These are phyloP conservation scores for Kuraishia hungarica DNA, from an alignment of 805 yeast genomes.

Conservation along the genomic window DNA sequence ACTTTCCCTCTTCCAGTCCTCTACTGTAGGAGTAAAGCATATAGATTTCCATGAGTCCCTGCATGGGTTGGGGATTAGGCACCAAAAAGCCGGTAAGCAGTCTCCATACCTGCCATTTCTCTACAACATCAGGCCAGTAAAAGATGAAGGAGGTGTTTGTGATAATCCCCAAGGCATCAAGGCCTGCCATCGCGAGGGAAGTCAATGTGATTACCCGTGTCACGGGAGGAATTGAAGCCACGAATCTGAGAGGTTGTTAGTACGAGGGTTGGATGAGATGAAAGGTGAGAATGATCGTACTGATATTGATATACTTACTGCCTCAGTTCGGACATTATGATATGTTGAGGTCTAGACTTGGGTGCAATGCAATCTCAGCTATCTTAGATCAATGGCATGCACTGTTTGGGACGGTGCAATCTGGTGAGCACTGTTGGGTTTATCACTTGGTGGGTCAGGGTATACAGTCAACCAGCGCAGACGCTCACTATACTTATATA, in stretches of 20 bases:
- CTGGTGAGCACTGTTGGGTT: too few species aligned
- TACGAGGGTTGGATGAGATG: background rate
- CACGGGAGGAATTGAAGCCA: constrained; percentile 47
- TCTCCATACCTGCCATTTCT: constrained; percentile 34
- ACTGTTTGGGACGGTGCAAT: too few species aligned
- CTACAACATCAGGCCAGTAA: constrained; percentile 20
- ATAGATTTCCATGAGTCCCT: constrained; percentile 42
- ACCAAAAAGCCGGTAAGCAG: constrained; percentile 42
- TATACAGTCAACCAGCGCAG: too few species aligned
- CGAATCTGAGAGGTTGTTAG: constrained; percentile 20
- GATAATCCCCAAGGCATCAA: constrained; percentile 23
- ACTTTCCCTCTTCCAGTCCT: constrained; percentile 47
- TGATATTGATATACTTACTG: constrained; percentile 16
- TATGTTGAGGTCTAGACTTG: background rate
- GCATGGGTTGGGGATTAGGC: constrained; percentile 31
- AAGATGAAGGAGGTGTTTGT: constrained; percentile 16
- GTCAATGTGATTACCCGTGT: constrained; percentile 47
- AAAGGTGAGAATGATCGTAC: too few species aligned
- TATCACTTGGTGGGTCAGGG: too few species aligned
- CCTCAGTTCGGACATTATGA: constrained; percentile 21
- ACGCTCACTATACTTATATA: too few species aligned
- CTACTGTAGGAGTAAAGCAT: constrained; percentile 49
- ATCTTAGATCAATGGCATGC: too few species aligned
- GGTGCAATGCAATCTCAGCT: background rate
- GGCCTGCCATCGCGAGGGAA: constrained; percentile 34